phyloP scores from a whole-genome alignment of 176 grass and related monocot species.

The Eragrostis nindensis region DNA sequence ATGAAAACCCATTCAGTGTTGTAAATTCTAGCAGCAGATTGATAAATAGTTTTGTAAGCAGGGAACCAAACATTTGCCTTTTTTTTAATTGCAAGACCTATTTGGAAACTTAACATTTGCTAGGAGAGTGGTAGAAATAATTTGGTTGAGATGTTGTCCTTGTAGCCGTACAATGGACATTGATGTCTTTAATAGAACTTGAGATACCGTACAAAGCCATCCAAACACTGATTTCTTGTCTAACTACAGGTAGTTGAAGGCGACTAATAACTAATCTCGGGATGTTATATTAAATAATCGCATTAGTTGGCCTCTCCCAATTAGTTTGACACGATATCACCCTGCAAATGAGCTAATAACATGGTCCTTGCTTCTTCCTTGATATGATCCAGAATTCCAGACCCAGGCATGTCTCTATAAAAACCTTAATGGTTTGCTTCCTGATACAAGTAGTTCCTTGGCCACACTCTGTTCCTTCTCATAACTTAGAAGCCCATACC shows the following conservation, averaged over 20 bases:
- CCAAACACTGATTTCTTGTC: constrained; percentile 25
- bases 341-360: background rate
- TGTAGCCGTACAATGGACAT: background rate
- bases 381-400: constrained; percentile 6
- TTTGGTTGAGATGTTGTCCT: background rate
- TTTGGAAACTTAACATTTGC: too few species aligned
- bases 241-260: constrained; percentile 5
- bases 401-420: constrained; percentile 26
- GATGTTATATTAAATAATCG: constrained; percentile 14
- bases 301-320: background rate
- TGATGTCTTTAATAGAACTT: background rate
- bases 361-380: constrained; percentile 18
- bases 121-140: background rate
- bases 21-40: too few species aligned
- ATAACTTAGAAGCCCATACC: background rate
- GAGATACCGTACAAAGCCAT: background rate
- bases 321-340: background rate
- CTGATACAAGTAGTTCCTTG: background rate
- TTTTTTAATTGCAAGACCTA: too few species aligned
- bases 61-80: too few species aligned
- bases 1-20: background rate
- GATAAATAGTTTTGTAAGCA: too few species aligned
- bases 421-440: constrained; percentile 3
- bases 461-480: background rate
- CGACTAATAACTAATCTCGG: background rate